Evolutionary conservation across 768 basidiomycete species (phyloP).

Genomic region (Melanogaster broomeanus): DNA sequence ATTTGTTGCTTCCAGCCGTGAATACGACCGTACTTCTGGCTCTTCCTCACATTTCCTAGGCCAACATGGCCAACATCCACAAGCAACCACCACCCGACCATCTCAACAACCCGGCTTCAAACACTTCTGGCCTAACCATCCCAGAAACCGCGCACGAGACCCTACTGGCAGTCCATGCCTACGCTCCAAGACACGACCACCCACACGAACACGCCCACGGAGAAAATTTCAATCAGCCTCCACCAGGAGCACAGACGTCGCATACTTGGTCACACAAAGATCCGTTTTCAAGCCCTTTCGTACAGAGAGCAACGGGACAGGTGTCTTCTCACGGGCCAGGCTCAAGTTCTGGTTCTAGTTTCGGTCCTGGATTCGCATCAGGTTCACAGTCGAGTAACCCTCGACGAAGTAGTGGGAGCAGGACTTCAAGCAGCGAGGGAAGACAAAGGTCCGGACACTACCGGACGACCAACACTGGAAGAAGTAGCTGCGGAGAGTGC

Average conservation of each 20-base stretch:
- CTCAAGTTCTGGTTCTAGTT: neutral
- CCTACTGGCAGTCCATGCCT: constrained; percentile 6
- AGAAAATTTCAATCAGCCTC: constrained; percentile 2
- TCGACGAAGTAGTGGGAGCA: neutral
- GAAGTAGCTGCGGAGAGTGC: constrained; percentile 26
- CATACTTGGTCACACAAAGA: constrained; percentile 10
- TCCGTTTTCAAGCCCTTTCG: constrained; percentile 25
- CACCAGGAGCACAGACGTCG: constrained; percentile 1
- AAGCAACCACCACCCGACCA: constrained; percentile 29
- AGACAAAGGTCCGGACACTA: constrained; percentile 1
- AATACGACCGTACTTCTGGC: constrained; percentile 29
- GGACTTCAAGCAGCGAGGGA: neutral
- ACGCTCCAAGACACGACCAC: constrained; percentile 10
- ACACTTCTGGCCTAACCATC: constrained; percentile 27
- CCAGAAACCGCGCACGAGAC: constrained; percentile 21
- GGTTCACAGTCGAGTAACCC: neutral
- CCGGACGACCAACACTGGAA: constrained; percentile 18
- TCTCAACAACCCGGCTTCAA: constrained; percentile 27
- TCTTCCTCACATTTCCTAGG: constrained; percentile 4
- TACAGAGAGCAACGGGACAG: constrained; percentile 29
- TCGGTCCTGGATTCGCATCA: neutral
- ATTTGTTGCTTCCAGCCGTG: constrained; percentile 23
- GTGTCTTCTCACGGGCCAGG: constrained; percentile 8
- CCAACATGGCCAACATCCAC: constrained; percentile 31
- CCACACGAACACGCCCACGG: constrained; percentile 8